phyloP scores from a whole-genome alignment of 2,329 filamentous ascomycete species.

The Cylindrodendrum hubeiense region DNA sequence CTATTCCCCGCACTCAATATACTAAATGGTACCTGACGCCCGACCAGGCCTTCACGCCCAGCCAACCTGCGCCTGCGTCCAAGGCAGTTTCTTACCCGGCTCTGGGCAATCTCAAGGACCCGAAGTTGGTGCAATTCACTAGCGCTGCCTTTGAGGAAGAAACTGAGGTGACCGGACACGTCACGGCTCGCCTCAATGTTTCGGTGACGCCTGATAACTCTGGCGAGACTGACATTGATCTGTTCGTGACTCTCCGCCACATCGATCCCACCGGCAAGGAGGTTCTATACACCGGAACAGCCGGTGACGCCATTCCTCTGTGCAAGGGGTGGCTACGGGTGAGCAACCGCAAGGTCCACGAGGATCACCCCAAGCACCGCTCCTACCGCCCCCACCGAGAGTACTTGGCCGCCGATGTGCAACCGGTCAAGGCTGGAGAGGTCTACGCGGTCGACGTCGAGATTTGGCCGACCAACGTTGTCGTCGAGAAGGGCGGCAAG shows the following conservation, averaged over 20 bases:
- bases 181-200: slow-evolving; percentile 73
- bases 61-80: slow-evolving; percentile 27
- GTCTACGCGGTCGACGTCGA: slow-evolving; percentile 73
- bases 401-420: slow-evolving; percentile 68
- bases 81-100: slow-evolving; percentile 69
- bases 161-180: slow-evolving; percentile 77
- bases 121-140: slow-evolving; percentile 68
- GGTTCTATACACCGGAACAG: slow-evolving; percentile 74
- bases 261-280: slow-evolving; percentile 66
- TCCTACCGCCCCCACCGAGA: slow-evolving; percentile 67
- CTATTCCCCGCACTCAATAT: slow-evolving; percentile 74
- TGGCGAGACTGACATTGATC: slow-evolving; percentile 64
- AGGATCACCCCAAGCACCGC: slow-evolving; percentile 63
- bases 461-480: slow-evolving; percentile 74
- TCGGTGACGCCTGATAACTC: slow-evolving; percentile 68
- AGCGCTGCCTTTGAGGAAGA: slow-evolving; percentile 70
- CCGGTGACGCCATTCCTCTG: slow-evolving; percentile 72
- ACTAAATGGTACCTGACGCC: slow-evolving; percentile 70
- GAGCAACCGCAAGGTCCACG: slow-evolving; percentile 66
- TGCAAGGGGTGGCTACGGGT: slow-evolving; percentile 74
- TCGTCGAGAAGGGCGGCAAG: slow-evolving; percentile 60
- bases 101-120: slow-evolving; percentile 67
- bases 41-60: slow-evolving; percentile 51
- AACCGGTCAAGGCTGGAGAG: slow-evolving; percentile 65
- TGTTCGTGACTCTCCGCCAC: slow-evolving; percentile 74